Base-by-base conservation (phyloP, 345 rosid species). In the Dipteronia sinensis region DNA sequence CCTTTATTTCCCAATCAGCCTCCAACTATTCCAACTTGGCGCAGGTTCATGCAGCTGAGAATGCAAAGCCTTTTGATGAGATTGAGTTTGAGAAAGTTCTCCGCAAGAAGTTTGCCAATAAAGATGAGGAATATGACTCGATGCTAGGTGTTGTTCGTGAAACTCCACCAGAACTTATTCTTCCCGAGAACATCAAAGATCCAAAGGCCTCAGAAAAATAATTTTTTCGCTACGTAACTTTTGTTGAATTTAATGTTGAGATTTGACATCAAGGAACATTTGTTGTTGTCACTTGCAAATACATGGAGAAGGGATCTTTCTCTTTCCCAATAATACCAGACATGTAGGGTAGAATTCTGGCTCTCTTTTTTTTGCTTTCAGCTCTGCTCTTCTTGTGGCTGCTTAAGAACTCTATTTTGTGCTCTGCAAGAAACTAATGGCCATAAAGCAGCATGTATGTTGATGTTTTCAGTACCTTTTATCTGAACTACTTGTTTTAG, bases 61-160 rank as follows among this genome's bases (percentile, higher is more conserved):
- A 93, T 75, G 92, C 92, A 6, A 95, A 93, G 79, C 85, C 94
- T 72, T 87, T 93, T 22, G 88, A 89, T 69, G 94, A 86, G 84
- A 91, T 92, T 10, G 98, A 93, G 86, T 92, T 95, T 31, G 98
- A 95, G 89, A 95, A 92, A 87, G 89, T 83, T 74, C 92, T 95
- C n/a, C 91, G 97, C 75, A 92, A 88, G 86, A 95, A 89, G 88
- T 86, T 87, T 83, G 94, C 90, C 44, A 77, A 2, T 59, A 79
- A 84, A 66, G 96, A 95, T 65, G 97, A 93, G 88, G 94, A 90
- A 69, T 90, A 93, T 75, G 97, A 93, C 86, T 89, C 97, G 8
- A 85, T 93, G 97, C 83, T 95, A 73, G 97, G 97, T 25, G 89
- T 91, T 73, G 89, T 92, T 40, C 91, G 94, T 27, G 97, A 90